These are phyloP conservation scores for Pleurostoma richardsiae DNA, from an alignment of 2,329 filamentous ascomycete genomes.

Conservation along the genomic window DNA sequence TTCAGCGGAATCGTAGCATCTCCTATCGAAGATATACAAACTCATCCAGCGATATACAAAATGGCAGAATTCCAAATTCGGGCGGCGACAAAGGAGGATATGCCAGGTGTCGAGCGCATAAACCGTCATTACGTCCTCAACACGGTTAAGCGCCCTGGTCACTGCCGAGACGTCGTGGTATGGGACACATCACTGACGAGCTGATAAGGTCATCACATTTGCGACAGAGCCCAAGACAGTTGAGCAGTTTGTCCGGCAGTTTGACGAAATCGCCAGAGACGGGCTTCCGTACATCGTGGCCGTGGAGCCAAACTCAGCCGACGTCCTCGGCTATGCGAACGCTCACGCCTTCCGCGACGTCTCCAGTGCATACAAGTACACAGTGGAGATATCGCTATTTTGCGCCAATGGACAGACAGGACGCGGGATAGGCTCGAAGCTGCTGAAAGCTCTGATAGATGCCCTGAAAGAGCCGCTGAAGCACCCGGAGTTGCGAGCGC, in stretches of 20 bases:
- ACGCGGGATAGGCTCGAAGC: not conserved
- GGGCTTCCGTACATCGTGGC: not conserved
- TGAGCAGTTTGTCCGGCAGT: not conserved
- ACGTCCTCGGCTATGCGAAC: not conserved
- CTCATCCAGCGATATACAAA: too few relatives aligned
- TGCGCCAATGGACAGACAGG: not conserved
- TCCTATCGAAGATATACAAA: too few relatives aligned
- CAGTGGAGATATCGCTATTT: not conserved
- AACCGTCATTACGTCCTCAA: too few relatives aligned
- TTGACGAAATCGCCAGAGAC: not conserved
- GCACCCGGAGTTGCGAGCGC: not conserved
- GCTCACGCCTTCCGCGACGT: not conserved
- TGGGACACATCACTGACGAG: too few relatives aligned
- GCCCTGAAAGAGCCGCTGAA: not conserved
- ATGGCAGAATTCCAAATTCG: too few relatives aligned
- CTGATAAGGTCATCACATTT: too few relatives aligned
- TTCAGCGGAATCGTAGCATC: too few relatives aligned
- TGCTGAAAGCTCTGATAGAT: not conserved
- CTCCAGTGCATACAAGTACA: not conserved
- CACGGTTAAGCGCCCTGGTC: too few relatives aligned
- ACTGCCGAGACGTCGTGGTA: too few relatives aligned
- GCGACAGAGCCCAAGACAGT: too few relatives aligned
- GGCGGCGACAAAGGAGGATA: too few relatives aligned
- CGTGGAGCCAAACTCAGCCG: not conserved
- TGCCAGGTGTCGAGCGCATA: too few relatives aligned